phyloP scores from a whole-genome alignment of 257 asterid genomes.

The Apocynum venetum region DNA sequence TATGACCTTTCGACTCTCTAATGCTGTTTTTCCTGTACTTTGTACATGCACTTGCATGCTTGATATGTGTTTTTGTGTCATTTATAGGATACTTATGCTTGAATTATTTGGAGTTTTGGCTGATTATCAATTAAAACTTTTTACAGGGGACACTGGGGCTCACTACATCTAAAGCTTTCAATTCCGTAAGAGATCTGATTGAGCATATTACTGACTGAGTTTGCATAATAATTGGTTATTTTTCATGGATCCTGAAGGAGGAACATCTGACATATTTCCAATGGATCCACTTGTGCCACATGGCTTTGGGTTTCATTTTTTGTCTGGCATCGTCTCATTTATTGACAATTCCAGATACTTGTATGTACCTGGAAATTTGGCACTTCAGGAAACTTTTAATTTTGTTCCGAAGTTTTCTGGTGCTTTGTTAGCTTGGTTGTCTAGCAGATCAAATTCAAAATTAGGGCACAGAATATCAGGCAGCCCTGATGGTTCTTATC shows the following conservation, averaged over 20 bases:
- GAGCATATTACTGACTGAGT: neutral
- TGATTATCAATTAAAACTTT: neutral
- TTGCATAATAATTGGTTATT: slow-evolving; percentile 49
- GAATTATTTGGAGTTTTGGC: neutral
- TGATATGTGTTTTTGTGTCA: neutral
- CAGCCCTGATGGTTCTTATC: slow-evolving; percentile 29
- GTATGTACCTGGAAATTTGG: slow-evolving; percentile 56
- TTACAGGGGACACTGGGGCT: neutral
- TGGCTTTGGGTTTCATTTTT: slow-evolving; percentile 36
- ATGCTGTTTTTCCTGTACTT: neutral
- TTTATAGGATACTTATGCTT: neutral
- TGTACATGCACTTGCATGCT: neutral
- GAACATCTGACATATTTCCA: slow-evolving; percentile 43
- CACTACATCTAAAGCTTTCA: neutral
- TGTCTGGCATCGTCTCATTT: slow-evolving; percentile 47
- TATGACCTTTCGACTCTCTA: neutral
- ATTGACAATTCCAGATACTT: slow-evolving; percentile 53
- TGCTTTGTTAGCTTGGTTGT: slow-evolving; percentile 59
- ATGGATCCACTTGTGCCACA: slow-evolving; percentile 63
- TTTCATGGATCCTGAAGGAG: slow-evolving; percentile 52
- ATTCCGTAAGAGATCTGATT: neutral
- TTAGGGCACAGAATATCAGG: slow-evolving; percentile 29
- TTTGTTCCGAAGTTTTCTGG: slow-evolving; percentile 71
- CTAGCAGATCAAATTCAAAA: slow-evolving; percentile 53
- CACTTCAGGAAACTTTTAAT: slow-evolving; percentile 66